Evolutionary conservation across 352 stramenopile genomes (phyloP).

Genomic region (Phytophthora meadii): DNA sequence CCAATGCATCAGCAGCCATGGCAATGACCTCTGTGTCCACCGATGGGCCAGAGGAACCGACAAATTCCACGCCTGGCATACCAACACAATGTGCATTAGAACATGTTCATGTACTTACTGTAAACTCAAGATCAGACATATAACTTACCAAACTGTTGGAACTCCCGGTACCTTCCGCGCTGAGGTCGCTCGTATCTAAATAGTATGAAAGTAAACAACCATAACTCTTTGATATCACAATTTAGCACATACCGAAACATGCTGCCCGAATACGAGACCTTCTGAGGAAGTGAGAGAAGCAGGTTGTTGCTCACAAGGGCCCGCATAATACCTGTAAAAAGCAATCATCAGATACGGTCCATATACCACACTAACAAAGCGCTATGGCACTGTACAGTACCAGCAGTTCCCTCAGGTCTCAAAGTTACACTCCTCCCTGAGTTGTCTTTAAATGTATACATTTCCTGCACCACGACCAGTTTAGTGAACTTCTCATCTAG

Average conservation of each 20-base stretch:
- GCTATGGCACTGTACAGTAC: conserved; percentile 14
- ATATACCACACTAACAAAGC: neutral
- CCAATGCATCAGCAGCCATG: conserved; percentile 72
- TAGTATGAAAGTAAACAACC: no score
- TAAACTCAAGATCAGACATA: neutral
- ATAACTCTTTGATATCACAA: neutral
- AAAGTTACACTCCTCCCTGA: conserved; percentile 88
- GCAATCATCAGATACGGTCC: neutral
- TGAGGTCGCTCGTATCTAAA: conserved; percentile 88
- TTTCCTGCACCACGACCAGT: conserved; percentile 58
- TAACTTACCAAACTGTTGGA: conserved; percentile 84
- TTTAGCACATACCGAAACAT: conserved; percentile 79
- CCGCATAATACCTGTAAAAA: conserved; percentile 67
- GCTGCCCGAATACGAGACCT: conserved; percentile 84
- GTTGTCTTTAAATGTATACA: conserved; percentile 91
- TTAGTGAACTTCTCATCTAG: neutral
- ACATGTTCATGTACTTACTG: neutral
- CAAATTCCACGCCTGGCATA: conserved; percentile 74
- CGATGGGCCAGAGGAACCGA: conserved; percentile 76
- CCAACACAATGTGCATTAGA: conserved; percentile 10
- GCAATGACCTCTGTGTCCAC: conserved; percentile 88
- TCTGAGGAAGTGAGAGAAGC: conserved; percentile 75
- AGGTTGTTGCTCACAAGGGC: conserved; percentile 84
- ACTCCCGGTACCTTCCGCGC: conserved; percentile 86
- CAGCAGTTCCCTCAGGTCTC: conserved; percentile 84